These are phyloP conservation scores for Eucalyptus shirleyi DNA, from an alignment of 345 rosid species.

Conservation along the genomic window DNA sequence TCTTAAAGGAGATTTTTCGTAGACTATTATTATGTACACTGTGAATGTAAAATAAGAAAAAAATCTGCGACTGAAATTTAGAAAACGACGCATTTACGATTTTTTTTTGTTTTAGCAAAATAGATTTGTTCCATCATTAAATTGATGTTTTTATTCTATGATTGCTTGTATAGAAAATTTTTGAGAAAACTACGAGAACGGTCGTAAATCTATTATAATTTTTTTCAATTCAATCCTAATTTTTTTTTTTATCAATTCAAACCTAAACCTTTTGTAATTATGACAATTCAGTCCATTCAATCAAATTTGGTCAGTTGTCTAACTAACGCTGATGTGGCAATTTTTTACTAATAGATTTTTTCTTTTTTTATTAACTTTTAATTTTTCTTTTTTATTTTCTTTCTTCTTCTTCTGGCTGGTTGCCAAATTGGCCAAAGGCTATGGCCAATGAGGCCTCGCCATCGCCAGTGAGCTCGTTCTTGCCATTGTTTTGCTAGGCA, in stretches of 20 bases:
- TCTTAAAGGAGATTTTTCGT: background rate
- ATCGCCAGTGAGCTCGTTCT: rapidly evolving
- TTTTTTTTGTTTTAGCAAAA: background rate
- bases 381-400: too few species aligned
- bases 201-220: rapidly evolving
- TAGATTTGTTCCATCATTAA: background rate
- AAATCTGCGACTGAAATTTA: background rate
- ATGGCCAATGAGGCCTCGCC: rapidly evolving
- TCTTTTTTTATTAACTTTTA: too few species aligned
- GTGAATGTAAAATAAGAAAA: too few species aligned
- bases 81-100: background rate
- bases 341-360: too few species aligned
- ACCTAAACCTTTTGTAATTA: rapidly evolving
- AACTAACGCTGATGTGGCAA: rapidly evolving
- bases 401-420: too few species aligned
- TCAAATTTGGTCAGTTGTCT: rapidly evolving
- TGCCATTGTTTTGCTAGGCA: rapidly evolving
- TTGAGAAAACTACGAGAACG: too few species aligned
- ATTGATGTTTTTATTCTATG: background rate
- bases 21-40: background rate
- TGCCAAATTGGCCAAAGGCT: rapidly evolving
- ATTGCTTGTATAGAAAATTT: background rate
- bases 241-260: too few species aligned
- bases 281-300: too few species aligned
- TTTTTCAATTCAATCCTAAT: too few species aligned